These are phyloP conservation scores for Xerocomellus intermedius DNA, from an alignment of 768 basidiomycete species.

Conservation along the genomic window DNA sequence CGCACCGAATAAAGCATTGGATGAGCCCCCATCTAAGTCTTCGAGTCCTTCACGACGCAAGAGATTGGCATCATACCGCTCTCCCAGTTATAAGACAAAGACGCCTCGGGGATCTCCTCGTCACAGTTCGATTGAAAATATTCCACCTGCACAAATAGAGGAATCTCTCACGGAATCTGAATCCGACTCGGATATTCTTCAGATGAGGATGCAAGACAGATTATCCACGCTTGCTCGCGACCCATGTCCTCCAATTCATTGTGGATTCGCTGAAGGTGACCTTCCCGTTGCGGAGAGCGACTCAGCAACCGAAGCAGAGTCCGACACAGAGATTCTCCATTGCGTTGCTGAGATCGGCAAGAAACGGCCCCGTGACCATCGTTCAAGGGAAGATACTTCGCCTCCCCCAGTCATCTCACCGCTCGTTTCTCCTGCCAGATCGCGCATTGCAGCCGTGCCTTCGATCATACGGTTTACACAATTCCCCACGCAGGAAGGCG, in stretches of 20 bases:
- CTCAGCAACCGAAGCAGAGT: conserved; percentile 34
- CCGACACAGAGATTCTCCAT: conserved; percentile 26
- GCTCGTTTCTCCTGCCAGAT: conserved; percentile 27
- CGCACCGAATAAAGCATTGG: background rate
- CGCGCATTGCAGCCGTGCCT: conserved; percentile 4
- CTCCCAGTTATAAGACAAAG: conserved; percentile 4
- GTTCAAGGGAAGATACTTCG: conserved; percentile 2
- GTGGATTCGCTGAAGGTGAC: background rate
- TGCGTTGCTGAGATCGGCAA: conserved; percentile 20
- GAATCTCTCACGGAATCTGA: conserved; percentile 34
- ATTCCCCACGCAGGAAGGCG: conserved; percentile 8
- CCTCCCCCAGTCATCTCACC: conserved; percentile 23
- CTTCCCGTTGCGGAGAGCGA: conserved; percentile 18
- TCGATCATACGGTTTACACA: background rate
- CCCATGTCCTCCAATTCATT: background rate
- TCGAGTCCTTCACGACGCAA: background rate
- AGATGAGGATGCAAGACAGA: conserved; percentile 2
- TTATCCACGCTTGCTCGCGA: background rate
- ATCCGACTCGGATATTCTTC: conserved; percentile 23
- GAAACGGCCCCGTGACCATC: conserved; percentile 2
- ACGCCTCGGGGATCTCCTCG: background rate
- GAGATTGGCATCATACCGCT: background rate
- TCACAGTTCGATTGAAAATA: conserved; percentile 6
- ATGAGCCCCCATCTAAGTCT: background rate
- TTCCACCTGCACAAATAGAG: conserved; percentile 10